Evolutionary conservation across 192 early-diverging fungal genomes (phyloP).

Genomic region (Paraglomus brasilianum): DNA sequence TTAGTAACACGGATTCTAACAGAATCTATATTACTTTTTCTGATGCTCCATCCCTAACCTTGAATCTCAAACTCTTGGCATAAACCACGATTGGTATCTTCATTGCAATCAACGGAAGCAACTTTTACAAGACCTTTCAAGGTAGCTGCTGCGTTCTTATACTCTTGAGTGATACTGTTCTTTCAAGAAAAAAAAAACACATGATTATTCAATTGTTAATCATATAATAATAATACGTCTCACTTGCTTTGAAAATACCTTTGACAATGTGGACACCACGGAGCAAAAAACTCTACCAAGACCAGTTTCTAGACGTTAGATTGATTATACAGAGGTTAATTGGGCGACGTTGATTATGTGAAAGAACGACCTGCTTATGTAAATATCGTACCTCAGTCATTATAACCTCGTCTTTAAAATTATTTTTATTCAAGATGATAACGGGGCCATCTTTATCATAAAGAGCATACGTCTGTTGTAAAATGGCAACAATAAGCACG

Average conservation of each 20-base stretch:
- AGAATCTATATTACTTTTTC: background rate
- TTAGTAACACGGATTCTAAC: background rate
- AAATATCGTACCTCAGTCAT: constrained; percentile 55
- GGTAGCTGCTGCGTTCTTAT: constrained; percentile 85
- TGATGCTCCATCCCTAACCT: constrained; percentile 46
- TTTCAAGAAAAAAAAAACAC: background rate
- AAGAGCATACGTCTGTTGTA: too few relatives aligned
- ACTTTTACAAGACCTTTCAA: constrained; percentile 82
- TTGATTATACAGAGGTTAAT: constrained; percentile 2
- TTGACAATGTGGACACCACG: constrained; percentile 97
- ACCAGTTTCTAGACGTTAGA: constrained; percentile 60
- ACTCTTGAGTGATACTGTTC: constrained; percentile 74
- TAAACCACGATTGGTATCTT: constrained; percentile 68
- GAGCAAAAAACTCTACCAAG: constrained; percentile 92
- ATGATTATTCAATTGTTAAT: background rate
- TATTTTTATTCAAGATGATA: constrained; percentile 49
- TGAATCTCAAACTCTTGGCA: constrained; percentile 80
- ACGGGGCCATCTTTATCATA: constrained; percentile 44
- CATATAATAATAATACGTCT: background rate
- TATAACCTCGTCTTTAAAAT: constrained; percentile 68
- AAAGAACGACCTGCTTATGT: background rate
- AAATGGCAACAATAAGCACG: too few relatives aligned
- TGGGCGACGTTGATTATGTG: background rate
- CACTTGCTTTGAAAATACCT: constrained; percentile 40
- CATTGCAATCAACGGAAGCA: constrained; percentile 91